Evolutionary conservation across 768 basidiomycete species (phyloP), one percentile per base, ranked within the genome.

Genomic region (Naganishia antarctica): DNA sequence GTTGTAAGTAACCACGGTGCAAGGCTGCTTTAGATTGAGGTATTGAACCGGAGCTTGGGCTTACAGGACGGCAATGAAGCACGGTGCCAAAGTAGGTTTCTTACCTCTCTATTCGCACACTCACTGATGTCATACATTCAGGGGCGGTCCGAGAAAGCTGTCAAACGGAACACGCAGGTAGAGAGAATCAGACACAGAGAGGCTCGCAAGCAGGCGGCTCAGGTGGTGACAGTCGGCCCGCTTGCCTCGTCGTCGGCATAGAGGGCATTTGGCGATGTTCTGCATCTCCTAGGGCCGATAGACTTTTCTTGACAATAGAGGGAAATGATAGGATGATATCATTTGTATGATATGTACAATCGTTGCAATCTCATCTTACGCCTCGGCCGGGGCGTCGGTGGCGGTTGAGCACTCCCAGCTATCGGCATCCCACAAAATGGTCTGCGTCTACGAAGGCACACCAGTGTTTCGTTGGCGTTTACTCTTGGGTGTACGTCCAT

Each of bases 31-130:
- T n/a, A n/a, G n/a, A n/a, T n/a, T n/a, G n/a, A n/a, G n/a, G n/a
- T n/a, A n/a, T n/a, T n/a, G n/a, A n/a, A n/a, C n/a, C n/a, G n/a
- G n/a, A n/a, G n/a, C n/a, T n/a, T n/a, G n/a, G n/a, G n/a, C n/a
- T n/a, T n/a, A 32, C 4, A 64, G 63, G 13, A 64, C 63, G 13
- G 63, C 63, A 5, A 41, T 64, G 34, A 64, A 60, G 46, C 63
- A 64, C 32, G 63, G 53, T 6, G 63, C 63, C 12, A 46, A 49
- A 50, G 63, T 64, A 64, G 34, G 45, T 25, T 1, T 25, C 8
- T 7, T 46, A 21, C 11, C 2, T 9, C n/a, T 46, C n/a, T 43
- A n/a, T 15, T 16, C 37, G 8, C 23, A 47, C 8, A n/a, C n/a
- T 21, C 32, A 8, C 58, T 44, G 18, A 44, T 7, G n/a, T 5